These are phyloP conservation scores for Hypoxylon subgilvum DNA, from an alignment of 495 filamentous ascomycete genomes.

Conservation along the genomic window DNA sequence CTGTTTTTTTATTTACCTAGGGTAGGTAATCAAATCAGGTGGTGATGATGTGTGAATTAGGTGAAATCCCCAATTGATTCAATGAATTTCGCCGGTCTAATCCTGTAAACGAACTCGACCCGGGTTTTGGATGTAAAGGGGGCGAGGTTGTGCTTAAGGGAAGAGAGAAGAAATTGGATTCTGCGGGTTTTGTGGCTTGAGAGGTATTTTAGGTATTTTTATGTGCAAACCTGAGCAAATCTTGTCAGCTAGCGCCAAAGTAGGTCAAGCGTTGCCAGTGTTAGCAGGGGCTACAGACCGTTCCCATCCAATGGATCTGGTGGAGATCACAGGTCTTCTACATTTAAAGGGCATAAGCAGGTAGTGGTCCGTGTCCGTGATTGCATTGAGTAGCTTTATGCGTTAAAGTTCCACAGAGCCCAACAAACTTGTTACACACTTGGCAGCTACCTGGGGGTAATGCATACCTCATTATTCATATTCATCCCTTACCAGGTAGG, in stretches of 20 bases:
- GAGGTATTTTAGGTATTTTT: conserved; percentile 24
- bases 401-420: conserved; percentile 25
- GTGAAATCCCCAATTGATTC: conserved; percentile 39
- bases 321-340: conserved; percentile 2
- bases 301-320: conserved; percentile 5
- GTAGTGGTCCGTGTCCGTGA: conserved; percentile 37
- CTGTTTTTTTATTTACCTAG: conserved; percentile 8
- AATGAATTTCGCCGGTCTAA: conserved; percentile 43
- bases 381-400: conserved; percentile 44
- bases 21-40: neutral
- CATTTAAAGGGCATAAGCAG: conserved; percentile 36
- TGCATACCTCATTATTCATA: conserved; percentile 8
- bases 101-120: conserved; percentile 43
- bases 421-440: conserved; percentile 13
- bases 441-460: conserved; percentile 11
- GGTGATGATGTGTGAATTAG: conserved; percentile 17
- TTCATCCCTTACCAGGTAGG: too few species aligned
- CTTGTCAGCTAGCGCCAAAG: neutral
- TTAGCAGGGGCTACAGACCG: conserved; percentile 15
- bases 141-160: conserved; percentile 44
- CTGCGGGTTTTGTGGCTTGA: conserved; percentile 33
- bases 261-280: too few species aligned
- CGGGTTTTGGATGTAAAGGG: conserved; percentile 45
- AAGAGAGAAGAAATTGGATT: conserved; percentile 40
- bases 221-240: conserved; percentile 2